Evolutionary conservation across 2,329 filamentous ascomycete species (phyloP), one percentile per base, ranked within the genome.

Genomic region (Conoideocrella luteorostrata): DNA sequence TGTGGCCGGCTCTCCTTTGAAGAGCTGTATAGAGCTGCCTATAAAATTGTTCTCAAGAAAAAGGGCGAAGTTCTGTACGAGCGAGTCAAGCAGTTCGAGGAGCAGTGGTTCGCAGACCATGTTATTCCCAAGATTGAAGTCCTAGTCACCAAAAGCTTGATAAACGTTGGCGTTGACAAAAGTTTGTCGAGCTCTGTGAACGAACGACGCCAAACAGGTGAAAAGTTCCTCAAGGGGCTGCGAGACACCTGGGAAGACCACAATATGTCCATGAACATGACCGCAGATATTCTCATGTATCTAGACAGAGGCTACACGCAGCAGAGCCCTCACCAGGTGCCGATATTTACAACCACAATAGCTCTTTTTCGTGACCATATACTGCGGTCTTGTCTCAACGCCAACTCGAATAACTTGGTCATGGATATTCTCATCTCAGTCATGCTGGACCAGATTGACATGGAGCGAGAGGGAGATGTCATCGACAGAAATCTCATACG

Each of bases 271-370:
- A 95, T 95, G 87, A 89, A 88, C 59, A 97, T 97, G 91, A 84
- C 88, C 40, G 89, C 90, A 4, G 93, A 97, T 62, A 88, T 97
- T 24, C 74, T 97, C 41, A 96, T 97, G 89, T 96, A 96, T 59
- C 88, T 98, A 73, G 91, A 98, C 60, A 84, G 89, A 39, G 83
- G 90, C 22, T 89, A 86, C 56, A 84, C 81, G 39, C 72, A 81
- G 28, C 56, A 61, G 39, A 88, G 94, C 50, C 56, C 66, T 5
- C 78, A 82, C 47, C 75, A 80, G 5, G 83, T 88, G 0, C 85
- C 86, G 1, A 93, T 96, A 43, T 96, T 90, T 59, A 78, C 84
- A 12, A 80, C 85, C 9, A 83, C 88, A 3, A 95, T 98, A 72
- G 84, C 84, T 3, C 72, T 96, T 2, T 98, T 95, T 63, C 82